A percentile compares a stretch with the other conserved stretches of the same genome.
These are phyloP conservation scores for Trichophyton mentagrophytes DNA, from an alignment of 2,329 filamentous ascomycete genomes.

Conservation along the genomic window DNA sequence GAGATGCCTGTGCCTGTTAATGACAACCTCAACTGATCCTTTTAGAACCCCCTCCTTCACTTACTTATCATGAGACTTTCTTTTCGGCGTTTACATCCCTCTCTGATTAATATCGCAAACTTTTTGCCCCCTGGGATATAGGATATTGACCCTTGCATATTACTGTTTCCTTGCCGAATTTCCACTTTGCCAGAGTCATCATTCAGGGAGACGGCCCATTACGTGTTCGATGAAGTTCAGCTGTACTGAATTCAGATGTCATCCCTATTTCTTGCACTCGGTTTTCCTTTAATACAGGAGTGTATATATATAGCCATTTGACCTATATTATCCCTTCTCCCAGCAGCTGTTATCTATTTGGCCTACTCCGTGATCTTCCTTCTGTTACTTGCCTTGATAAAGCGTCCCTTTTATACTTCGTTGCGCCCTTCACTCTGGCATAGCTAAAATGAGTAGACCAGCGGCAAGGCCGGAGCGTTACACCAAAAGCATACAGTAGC, in stretches of 20 bases:
- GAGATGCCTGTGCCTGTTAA: slow-evolving; percentile 87
- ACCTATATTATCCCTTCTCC: neutral
- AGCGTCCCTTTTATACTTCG: too few species aligned
- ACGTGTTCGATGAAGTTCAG: neutral
- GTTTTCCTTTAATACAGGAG: neutral
- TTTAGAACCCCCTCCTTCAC: slow-evolving; percentile 12
- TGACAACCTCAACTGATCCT: slow-evolving; percentile 16
- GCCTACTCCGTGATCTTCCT: neutral
- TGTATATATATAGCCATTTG: neutral
- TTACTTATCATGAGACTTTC: neutral
- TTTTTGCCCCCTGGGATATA: neutral
- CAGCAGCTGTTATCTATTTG: neutral
- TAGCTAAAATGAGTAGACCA: too few species aligned
- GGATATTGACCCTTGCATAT: slow-evolving; percentile 1
- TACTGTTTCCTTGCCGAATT: neutral
- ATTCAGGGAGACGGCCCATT: neutral
- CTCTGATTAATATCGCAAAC: neutral
- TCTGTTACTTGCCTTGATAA: too few species aligned
- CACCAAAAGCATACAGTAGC: too few species aligned
- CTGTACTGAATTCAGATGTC: neutral
- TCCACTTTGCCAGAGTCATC: neutral
- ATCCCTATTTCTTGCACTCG: neutral
- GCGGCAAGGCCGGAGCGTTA: too few species aligned
- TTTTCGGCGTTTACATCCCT: slow-evolving; percentile 2
- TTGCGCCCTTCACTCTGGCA: too few species aligned